phyloP scores from a whole-genome alignment of 495 filamentous ascomycete species.

The Hypoxylon trugodes region DNA sequence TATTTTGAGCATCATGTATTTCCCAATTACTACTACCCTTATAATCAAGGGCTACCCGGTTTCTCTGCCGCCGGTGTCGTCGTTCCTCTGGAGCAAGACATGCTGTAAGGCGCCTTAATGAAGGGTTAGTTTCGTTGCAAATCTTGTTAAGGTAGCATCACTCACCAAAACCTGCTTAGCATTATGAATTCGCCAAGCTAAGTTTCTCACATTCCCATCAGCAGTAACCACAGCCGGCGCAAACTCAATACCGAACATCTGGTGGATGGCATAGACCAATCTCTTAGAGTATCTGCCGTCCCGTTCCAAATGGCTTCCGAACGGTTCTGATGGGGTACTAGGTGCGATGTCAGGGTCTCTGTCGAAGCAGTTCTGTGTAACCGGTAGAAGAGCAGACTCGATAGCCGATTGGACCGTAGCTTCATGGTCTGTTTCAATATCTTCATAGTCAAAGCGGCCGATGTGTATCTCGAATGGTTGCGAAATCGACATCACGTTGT shows the following conservation, averaged over 20 bases:
- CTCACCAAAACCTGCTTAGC: conserved; percentile 93
- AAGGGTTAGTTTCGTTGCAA: conserved; percentile 16
- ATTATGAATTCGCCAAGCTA: conserved; percentile 95
- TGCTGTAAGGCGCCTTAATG: conserved; percentile 69
- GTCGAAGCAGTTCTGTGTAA: conserved; percentile 92
- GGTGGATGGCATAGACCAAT: conserved; percentile 90
- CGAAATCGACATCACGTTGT: conserved; percentile 96
- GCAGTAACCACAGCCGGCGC: conserved; percentile 91
- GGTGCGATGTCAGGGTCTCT: conserved; percentile 92
- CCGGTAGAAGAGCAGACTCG: conserved; percentile 78
- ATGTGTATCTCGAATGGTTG: conserved; percentile 91
- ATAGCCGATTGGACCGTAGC: conserved; percentile 58
- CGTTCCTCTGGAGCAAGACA: conserved; percentile 65
- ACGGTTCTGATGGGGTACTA: conserved; percentile 77
- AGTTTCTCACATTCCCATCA: conserved; percentile 88
- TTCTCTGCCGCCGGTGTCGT: conserved; percentile 61
- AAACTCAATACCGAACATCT: conserved; percentile 98
- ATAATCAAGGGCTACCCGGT: conserved; percentile 14
- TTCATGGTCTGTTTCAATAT: conserved; percentile 54
- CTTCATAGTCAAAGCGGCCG: conserved; percentile 74
- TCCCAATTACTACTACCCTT: too few relatives aligned
- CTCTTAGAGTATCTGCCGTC: conserved; percentile 88
- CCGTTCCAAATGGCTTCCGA: conserved; percentile 81
- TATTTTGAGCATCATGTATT: too few relatives aligned
- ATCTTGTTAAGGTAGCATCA: conserved; percentile 24